Evolutionary conservation across 495 filamentous ascomycete species (phyloP), one percentile per base, ranked within the genome.

Genomic region (Aspergillus bertholletiae): DNA sequence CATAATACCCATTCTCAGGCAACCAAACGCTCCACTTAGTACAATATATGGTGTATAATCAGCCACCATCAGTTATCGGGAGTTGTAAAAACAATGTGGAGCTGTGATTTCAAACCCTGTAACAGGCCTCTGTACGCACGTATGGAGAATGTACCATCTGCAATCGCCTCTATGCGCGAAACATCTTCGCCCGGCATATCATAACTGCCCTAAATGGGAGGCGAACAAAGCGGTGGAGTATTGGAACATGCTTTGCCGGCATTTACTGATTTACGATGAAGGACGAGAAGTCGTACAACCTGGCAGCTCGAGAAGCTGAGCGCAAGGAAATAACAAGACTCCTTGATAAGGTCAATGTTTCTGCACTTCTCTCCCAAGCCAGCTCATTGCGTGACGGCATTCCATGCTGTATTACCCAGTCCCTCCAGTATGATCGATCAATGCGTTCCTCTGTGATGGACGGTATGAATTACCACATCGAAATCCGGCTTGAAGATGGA

Each of bases 191-290:
- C 30, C 50, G 18, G 30, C 49, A 32, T 63, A 62, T 44, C 71
- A 72, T 48, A 64, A 35, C 9, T 74, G 69, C 45, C 67, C 68
- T 20, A 64, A 55, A 49, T 72, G 68, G 71, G 62, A 74, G 66
- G 68, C 71, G 21, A 56, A 61, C 62, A n/a, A n/a, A n/a, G n/a
- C n/a, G n/a, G n/a, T n/a, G n/a, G n/a, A n/a, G n/a, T n/a, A n/a
- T n/a, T n/a, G n/a, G 34, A 17, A 17, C n/a, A 8, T 39, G 34
- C 9, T 9, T 7, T 51, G 23, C 32, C 44, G 43, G 41, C 26
- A 30, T 22, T 32, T 23, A 17, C 45, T 28, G 27, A 28, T 9
- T 48, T 48, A 39, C n/a, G n/a, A n/a, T n/a, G n/a, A 35, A 74
- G 69, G 64, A 74, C 30, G 64, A 54, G 28, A 40, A 56, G 40